Conservation (phyloP, 164 flowering plant species). For the Malania oleifera region DNA sequence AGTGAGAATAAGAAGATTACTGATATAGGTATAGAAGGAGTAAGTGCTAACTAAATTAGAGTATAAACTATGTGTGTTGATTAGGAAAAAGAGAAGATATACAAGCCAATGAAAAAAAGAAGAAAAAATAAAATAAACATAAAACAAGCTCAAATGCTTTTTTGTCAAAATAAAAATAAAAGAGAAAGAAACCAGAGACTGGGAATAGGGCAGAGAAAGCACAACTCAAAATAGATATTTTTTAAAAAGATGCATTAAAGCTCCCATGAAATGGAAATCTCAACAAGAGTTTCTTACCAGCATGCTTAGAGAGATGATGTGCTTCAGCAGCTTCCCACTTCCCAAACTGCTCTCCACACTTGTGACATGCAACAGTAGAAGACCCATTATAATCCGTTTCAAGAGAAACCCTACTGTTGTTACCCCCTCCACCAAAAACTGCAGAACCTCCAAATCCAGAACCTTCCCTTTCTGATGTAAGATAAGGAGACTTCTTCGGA, state of each 20-base stretch:
- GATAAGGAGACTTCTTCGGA: slow-evolving; percentile 37
- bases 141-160: too few species aligned
- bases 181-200: too few species aligned
- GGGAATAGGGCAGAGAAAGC: too few species aligned
- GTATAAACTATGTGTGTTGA: too few species aligned
- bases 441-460: slow-evolving; percentile 32
- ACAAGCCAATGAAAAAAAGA: neutral
- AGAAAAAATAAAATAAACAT: too few species aligned
- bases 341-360: slow-evolving; percentile 81
- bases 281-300: slow-evolving; percentile 44
- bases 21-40: neutral
- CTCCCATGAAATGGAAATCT: neutral
- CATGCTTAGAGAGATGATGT: slow-evolving; percentile 94
- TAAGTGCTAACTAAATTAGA: neutral
- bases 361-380: slow-evolving; percentile 58
- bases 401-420: slow-evolving; percentile 34
- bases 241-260: neutral
- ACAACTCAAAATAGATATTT: too few species aligned
- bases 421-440: slow-evolving; percentile 16
- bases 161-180: too few species aligned
- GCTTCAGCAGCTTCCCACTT: slow-evolving; percentile 87
- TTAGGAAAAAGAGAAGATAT: too few species aligned
- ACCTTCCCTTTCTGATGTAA: slow-evolving; percentile 37
- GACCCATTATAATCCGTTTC: slow-evolving; percentile 39
- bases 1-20: neutral